Base-by-base conservation (phyloP, 768 basidiomycete genomes). In the Suillus sp. region DNA sequence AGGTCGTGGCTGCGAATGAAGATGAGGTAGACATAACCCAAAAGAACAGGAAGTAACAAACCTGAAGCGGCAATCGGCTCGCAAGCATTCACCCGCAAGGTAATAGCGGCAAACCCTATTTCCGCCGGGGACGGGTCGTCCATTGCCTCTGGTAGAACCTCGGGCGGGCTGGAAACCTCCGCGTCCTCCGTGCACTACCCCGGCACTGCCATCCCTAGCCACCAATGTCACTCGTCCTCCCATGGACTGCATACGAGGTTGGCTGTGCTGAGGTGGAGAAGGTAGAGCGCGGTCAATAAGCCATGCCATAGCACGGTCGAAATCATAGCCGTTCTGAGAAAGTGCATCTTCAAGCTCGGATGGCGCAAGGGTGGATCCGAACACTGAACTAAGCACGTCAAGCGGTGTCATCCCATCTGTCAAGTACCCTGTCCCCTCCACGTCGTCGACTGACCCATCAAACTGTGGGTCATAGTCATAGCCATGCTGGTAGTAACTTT, bases 1-100 rank as follows among this genome's bases (percentile, higher is more conserved):
- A 97, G 84, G 71, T 98, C 96, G 72, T 97, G 96, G 69, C 96
- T 97, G 68, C 3, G 68, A 61, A 60, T 56, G 61, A 45, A 60
- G 60, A 64, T 32, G 66, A 62, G 65, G 56, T 40, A 25, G 56
- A 40, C 37, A 27, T 57, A 57, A 27, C 18, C 60, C 30, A 57
- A 48, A 42, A 62, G 27, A 3, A 54, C 4, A 53, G 27, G 22
- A 53, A 42, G 43, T 64, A 30, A 72, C 86, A 67, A 68, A 96
- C 96, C 95, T 98, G 81, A 99, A 99, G 62, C 96, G 88, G 78
- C 97, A 99, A 78, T 99, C 97, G 48, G 95, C 93, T 54, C 97
- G 80, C 63, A 98, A 79, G 72, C 97, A 99, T 76, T 98, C 96
- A 18, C 97, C 97, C 8, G 94, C 93, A 30, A 99, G 85, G 78